These are phyloP conservation scores for Endogone sp. DNA, from an alignment of 192 early-diverging fungal genomes.

Conservation along the genomic window DNA sequence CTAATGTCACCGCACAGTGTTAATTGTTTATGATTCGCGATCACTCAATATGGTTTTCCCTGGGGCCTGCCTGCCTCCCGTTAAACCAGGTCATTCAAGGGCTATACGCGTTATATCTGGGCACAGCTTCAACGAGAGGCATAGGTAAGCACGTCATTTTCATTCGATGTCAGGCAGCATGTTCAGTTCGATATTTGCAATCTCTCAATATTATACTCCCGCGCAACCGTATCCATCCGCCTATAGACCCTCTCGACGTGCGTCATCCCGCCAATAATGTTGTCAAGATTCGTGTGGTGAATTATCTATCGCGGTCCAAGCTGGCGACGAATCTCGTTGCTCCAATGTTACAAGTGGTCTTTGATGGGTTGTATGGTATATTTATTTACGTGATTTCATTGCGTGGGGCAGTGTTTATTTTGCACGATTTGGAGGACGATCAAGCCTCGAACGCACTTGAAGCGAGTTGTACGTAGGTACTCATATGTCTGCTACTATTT, in stretches of 20 bases:
- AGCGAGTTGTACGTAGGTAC: no score
- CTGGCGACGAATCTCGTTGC: conserved; percentile 66
- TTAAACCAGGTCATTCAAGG: conserved; percentile 28
- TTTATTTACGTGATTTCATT: neutral
- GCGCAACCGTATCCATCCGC: no score
- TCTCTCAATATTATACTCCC: no score
- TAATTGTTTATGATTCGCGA: conserved; percentile 23
- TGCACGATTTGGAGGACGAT: neutral
- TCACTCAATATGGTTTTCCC: no score
- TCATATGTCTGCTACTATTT: neutral
- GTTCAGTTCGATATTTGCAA: no score
- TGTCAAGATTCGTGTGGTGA: conserved; percentile 61
- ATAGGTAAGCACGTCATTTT: conserved; percentile 1
- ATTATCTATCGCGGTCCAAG: conserved; percentile 60
- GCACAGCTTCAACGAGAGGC: conserved; percentile 11
- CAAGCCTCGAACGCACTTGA: no score
- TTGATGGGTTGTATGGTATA: conserved; percentile 77
- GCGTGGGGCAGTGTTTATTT: neutral
- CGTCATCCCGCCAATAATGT: conserved; percentile 36
- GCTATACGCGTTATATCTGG: conserved; percentile 30
- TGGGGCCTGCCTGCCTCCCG: no score
- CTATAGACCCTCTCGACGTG: conserved; percentile 1
- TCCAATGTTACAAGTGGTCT: conserved; percentile 64
- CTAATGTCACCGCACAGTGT: conserved; percentile 2
- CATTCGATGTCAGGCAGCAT: neutral